Conservation (phyloP, 495 filamentous ascomycete genomes). For the Pseudoneurospora amorphoporcata region DNA sequence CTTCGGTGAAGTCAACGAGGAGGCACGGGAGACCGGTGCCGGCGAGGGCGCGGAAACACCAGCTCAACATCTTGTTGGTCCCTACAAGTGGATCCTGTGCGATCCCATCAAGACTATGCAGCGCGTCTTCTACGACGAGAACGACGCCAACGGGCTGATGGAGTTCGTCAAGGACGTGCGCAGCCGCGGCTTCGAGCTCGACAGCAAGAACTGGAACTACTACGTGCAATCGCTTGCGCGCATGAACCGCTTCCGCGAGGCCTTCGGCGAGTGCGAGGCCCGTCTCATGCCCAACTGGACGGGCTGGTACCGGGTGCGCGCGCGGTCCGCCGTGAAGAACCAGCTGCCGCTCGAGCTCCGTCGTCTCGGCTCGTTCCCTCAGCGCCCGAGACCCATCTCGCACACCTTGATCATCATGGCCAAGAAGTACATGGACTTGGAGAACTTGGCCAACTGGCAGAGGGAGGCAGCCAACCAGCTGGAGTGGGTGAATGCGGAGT, state of each 20-base stretch:
- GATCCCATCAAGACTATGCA: conserved; percentile 52
- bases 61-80: background rate
- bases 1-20: conserved; percentile 5
- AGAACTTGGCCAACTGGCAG: conserved; percentile 25
- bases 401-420: conserved; percentile 31
- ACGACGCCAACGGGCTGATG: conserved; percentile 37
- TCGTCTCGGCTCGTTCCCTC: conserved; percentile 18
- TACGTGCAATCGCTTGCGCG: conserved; percentile 43
- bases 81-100: conserved; percentile 30
- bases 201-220: conserved; percentile 52
- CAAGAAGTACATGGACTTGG: conserved; percentile 30
- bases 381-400: conserved; percentile 25
- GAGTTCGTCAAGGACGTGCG: conserved; percentile 41
- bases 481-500: conserved; percentile 16
- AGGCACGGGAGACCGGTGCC: background rate
- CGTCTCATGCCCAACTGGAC: conserved; percentile 65
- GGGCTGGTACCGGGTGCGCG: conserved; percentile 46
- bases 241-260: conserved; percentile 30
- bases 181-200: conserved; percentile 54
- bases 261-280: conserved; percentile 60
- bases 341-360: conserved; percentile 26
- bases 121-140: conserved; percentile 37
- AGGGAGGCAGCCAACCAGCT: conserved; percentile 13
- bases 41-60: background rate
- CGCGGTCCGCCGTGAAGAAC: conserved; percentile 6